phyloP scores from a whole-genome alignment of 2,329 filamentous ascomycete species.

The Fusarium sp. region DNA sequence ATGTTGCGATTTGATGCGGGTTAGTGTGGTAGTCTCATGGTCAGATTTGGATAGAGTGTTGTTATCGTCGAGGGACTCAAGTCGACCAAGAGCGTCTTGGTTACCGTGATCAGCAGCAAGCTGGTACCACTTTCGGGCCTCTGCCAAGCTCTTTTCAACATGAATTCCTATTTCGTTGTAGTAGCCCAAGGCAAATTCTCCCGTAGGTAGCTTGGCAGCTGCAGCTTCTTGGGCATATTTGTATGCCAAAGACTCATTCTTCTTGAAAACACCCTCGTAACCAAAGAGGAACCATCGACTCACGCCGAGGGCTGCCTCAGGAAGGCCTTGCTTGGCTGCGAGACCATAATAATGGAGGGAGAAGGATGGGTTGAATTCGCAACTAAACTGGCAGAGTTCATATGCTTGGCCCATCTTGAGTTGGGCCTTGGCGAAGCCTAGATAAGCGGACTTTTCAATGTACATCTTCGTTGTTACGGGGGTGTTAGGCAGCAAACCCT shows the following conservation, averaged over 20 bases:
- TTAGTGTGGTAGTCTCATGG: constrained; percentile 91
- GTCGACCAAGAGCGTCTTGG: constrained; percentile 82
- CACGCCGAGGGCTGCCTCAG: constrained; percentile 94
- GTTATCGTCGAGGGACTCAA: constrained; percentile 85
- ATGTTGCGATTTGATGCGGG: constrained; percentile 84
- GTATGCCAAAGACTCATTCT: constrained; percentile 95
- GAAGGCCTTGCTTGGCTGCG: constrained; percentile 89
- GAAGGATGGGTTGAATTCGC: constrained; percentile 92
- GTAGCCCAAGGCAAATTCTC: constrained; percentile 96
- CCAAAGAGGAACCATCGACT: constrained; percentile 99
- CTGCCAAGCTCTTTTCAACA: constrained; percentile 82
- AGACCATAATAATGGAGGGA: constrained; percentile 97
- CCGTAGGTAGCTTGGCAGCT: constrained; percentile 81
- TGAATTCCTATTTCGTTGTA: constrained; percentile 97
- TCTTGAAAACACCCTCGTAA: constrained; percentile 89
- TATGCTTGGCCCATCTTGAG: constrained; percentile 97
- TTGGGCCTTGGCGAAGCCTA: constrained; percentile 96
- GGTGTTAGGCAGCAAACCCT: constrained; percentile 75
- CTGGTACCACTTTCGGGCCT: constrained; percentile 90
- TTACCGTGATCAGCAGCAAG: constrained; percentile 91
- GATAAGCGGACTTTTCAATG: constrained; percentile 95
- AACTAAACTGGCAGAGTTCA: constrained; percentile 91
- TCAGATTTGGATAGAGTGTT: constrained; percentile 89
- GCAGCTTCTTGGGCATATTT: constrained; percentile 91
- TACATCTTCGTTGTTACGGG: constrained; percentile 81